These are phyloP conservation scores for Paraglomus brasilianum DNA, from an alignment of 192 early-diverging fungal genomes.

Conservation along the genomic window DNA sequence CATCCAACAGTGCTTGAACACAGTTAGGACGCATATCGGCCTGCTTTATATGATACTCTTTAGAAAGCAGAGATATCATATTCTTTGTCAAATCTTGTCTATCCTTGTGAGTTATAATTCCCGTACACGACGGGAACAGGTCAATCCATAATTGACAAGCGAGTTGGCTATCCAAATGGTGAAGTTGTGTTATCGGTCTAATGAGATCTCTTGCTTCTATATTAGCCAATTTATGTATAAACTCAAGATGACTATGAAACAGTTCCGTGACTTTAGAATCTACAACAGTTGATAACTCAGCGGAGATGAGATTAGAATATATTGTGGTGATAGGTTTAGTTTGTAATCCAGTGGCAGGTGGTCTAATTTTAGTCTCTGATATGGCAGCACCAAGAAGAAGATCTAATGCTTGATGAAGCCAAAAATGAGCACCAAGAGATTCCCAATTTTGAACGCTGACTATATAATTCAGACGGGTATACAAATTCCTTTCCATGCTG, in stretches of 20 bases:
- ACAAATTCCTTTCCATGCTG: conserved; percentile 68
- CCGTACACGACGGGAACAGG: conserved; percentile 87
- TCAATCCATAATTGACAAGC: conserved; percentile 79
- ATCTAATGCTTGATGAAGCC: conserved; percentile 91
- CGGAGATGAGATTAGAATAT: conserved; percentile 16
- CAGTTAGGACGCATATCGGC: conserved; percentile 85
- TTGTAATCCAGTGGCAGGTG: conserved; percentile 45
- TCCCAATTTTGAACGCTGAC: conserved; percentile 97
- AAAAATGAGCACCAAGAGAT: conserved; percentile 77
- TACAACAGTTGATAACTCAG: conserved; percentile 22
- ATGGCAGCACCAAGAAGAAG: conserved; percentile 73
- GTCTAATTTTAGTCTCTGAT: conserved; percentile 37
- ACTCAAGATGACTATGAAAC: conserved; percentile 57
- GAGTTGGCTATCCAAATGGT: conserved; percentile 64
- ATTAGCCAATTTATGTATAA: conserved; percentile 56
- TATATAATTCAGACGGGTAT: conserved; percentile 82
- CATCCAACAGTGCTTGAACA: conserved; percentile 88
- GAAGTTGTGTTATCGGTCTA: conserved; percentile 59
- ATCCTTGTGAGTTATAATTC: conserved; percentile 65
- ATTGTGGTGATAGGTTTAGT: conserved; percentile 46
- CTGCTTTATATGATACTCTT: conserved; percentile 89
- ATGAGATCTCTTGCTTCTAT: conserved; percentile 53
- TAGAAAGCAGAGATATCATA: conserved; percentile 80
- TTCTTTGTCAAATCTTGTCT: conserved; percentile 83
- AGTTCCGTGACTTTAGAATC: conserved; percentile 43